These are phyloP conservation scores for Myriosclerotinia scirpicola DNA, from an alignment of 2,329 filamentous ascomycete species.

Conservation along the genomic window DNA sequence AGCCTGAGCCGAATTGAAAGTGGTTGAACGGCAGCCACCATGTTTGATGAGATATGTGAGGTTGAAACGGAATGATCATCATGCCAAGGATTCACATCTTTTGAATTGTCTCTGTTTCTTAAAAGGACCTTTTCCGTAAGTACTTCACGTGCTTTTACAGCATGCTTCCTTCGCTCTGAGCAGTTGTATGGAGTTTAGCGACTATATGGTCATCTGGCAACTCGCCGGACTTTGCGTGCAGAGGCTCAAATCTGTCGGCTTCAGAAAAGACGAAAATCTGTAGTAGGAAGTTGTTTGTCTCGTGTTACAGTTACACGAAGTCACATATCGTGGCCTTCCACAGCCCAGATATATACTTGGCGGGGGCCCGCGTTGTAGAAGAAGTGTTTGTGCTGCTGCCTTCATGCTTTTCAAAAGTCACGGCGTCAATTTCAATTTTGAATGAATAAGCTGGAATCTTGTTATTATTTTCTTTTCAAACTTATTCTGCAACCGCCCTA, in stretches of 20 bases:
- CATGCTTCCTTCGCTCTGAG: background rate
- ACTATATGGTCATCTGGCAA: background rate
- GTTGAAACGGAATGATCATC: background rate
- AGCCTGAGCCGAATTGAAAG: background rate
- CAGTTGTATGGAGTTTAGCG: background rate
- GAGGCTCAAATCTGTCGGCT: background rate
- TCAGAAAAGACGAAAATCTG: background rate
- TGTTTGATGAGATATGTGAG: background rate
- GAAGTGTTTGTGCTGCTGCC: background rate
- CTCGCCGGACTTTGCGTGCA: background rate
- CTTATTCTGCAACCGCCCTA: background rate
- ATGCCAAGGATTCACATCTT: background rate
- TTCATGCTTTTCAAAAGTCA: background rate
- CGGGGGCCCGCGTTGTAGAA: conserved; percentile 1
- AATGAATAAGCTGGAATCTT: too few relatives aligned
- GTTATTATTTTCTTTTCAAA: background rate
- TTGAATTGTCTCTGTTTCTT: too few relatives aligned
- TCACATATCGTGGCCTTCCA: background rate
- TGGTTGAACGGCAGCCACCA: background rate
- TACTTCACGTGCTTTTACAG: background rate
- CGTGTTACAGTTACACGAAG: background rate
- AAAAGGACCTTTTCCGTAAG: background rate
- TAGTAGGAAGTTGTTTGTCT: background rate
- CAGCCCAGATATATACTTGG: conserved; percentile 8
- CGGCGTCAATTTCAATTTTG: background rate